These are phyloP conservation scores for Cryphonectria japonica DNA, from an alignment of 2,329 filamentous ascomycete genomes.

Conservation along the genomic window DNA sequence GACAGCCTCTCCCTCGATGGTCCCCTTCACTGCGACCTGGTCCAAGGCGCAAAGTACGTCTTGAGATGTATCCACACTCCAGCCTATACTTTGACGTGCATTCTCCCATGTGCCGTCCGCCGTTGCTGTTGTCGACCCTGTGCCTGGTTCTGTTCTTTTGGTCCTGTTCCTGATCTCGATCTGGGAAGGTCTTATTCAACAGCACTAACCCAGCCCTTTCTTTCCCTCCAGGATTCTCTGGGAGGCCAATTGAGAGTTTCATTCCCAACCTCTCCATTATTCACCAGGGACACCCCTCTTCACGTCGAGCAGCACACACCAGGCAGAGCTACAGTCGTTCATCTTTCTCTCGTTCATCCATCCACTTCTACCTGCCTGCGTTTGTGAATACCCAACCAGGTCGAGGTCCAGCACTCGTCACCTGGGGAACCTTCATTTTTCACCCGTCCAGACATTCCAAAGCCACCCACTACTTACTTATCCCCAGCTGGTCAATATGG, in stretches of 20 bases:
- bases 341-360: constrained; percentile 8
- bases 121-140: constrained; percentile 1
- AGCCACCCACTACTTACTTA: neutral
- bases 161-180: constrained; percentile 6
- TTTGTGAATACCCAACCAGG: neutral
- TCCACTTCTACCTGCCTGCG: neutral
- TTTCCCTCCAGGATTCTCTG: neutral
- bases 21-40: neutral
- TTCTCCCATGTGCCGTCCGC: neutral
- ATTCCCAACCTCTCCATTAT: constrained; percentile 18
- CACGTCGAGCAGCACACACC: constrained; percentile 1
- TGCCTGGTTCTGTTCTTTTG: neutral
- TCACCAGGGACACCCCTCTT: neutral
- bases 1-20: neutral
- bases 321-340: constrained; percentile 8
- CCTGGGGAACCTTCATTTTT: neutral
- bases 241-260: neutral
- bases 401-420: neutral
- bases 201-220: neutral
- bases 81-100: constrained; percentile 4
- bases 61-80: neutral
- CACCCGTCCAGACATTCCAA: constrained; percentile 6
- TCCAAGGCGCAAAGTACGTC: neutral
- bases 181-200: neutral
- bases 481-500: constrained; percentile 43